Percentiles rank a stretch among this genome's conserved stretches.
These are phyloP conservation scores for Oropetium thomaeum DNA, from an alignment of 176 grass and related monocot species.

Conservation along the genomic window DNA sequence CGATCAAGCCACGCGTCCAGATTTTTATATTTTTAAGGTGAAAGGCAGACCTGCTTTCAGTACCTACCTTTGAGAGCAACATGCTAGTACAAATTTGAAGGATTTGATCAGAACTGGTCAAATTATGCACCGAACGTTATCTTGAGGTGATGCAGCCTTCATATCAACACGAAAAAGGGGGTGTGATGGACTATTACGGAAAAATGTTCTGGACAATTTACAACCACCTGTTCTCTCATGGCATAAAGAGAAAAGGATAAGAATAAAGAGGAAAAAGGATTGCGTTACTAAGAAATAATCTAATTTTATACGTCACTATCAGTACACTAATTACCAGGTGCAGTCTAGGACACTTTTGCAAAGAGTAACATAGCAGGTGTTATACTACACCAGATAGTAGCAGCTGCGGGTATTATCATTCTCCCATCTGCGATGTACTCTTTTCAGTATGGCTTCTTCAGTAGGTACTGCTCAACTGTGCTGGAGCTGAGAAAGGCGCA, in stretches of 20 bases:
- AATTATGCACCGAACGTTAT: conserved; percentile 20
- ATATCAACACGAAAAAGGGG: conserved; percentile 31
- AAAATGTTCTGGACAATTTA: conserved; percentile 60
- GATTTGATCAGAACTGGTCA: conserved; percentile 14
- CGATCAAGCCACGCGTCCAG: conserved; percentile 12
- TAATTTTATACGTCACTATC: conserved; percentile 59
- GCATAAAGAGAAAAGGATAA: conserved; percentile 38
- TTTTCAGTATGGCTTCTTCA: conserved; percentile 11
- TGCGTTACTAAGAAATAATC: conserved; percentile 47
- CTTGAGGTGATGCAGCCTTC: conserved; percentile 17
- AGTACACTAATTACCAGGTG: conserved; percentile 58
- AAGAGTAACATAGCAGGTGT: conserved; percentile 19
- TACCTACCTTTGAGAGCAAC: conserved; percentile 26
- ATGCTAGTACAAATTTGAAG: neutral
- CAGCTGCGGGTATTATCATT: neutral
- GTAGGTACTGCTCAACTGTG: conserved; percentile 41
- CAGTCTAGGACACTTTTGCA: conserved; percentile 31
- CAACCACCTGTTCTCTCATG: conserved; percentile 47
- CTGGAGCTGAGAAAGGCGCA: conserved; percentile 43
- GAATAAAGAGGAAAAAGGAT: conserved; percentile 1
- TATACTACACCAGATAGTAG: conserved; percentile 1
- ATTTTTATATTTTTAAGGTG: neutral
- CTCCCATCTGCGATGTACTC: conserved; percentile 12
- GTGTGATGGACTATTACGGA: conserved; percentile 33
- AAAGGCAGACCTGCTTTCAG: neutral